Percentiles rank a stretch among this genome's conserved stretches.
These are phyloP conservation scores for Candida gorgasii DNA, from an alignment of 805 yeast genomes.

Conservation along the genomic window DNA sequence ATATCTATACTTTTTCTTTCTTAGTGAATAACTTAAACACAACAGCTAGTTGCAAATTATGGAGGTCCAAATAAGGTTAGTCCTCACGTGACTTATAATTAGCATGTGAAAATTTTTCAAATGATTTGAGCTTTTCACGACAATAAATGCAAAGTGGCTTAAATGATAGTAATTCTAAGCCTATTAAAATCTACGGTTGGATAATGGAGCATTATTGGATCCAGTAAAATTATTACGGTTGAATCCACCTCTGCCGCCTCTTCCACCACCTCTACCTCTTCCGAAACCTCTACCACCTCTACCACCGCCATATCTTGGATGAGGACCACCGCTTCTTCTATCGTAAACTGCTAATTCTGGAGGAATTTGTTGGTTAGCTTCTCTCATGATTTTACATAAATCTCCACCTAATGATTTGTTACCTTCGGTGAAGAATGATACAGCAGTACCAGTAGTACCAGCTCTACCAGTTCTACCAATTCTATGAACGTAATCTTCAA, in stretches of 20 bases:
- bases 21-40: background rate
- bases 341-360: conserved; percentile 71
- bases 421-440: conserved; percentile 87
- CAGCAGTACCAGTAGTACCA: conserved; percentile 93
- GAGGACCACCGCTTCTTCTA: conserved; percentile 65
- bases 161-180: background rate
- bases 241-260: conserved; percentile 36
- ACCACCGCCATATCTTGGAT: conserved; percentile 51
- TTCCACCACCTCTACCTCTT: conserved; percentile 56
- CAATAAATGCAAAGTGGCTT: background rate
- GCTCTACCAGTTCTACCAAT: conserved; percentile 99
- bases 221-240: conserved; percentile 44
- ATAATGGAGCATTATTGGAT: conserved; percentile 49
- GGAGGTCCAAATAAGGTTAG: too few relatives aligned
- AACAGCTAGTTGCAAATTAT: background rate
- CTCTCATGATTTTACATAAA: conserved; percentile 84
- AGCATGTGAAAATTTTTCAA: conserved; percentile 11
- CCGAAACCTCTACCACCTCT: conserved; percentile 53
- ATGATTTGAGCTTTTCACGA: background rate
- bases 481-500: conserved; percentile 98
- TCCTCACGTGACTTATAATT: conserved; percentile 12
- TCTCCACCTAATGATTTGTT: conserved; percentile 89
- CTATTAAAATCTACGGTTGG: conserved; percentile 44
- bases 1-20: background rate
- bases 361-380: conserved; percentile 91